Evolutionary conservation across 345 rosid genomes (phyloP).

Genomic region (Eucalyptus curtisii): DNA sequence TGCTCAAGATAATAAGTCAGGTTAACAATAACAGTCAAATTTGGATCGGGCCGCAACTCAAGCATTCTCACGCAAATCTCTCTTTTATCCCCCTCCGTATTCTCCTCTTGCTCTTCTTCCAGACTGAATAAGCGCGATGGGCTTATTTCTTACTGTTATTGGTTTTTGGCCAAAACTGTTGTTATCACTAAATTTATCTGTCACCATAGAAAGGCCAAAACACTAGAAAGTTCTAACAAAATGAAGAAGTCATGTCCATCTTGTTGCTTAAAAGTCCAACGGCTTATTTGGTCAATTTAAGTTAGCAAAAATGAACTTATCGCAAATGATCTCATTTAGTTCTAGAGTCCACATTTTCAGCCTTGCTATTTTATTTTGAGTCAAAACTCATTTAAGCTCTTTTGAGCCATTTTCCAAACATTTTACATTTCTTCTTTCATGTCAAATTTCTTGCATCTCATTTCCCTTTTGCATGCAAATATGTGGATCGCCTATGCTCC

Average conservation of each 20-base stretch:
- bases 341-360: background rate
- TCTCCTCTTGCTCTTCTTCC: too few relatives aligned
- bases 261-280: background rate
- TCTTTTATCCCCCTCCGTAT: background rate
- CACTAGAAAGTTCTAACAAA: background rate
- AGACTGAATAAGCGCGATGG: background rate
- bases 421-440: background rate
- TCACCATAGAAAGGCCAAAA: background rate
- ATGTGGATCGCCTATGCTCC: background rate
- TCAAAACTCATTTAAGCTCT: background rate
- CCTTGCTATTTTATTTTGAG: background rate
- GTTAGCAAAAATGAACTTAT: background rate
- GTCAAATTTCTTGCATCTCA: background rate
- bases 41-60: background rate
- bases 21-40: background rate
- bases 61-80: background rate
- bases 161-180: background rate
- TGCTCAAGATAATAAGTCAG: background rate
- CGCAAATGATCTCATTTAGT: background rate
- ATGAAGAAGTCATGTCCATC: background rate
- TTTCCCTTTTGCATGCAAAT: background rate
- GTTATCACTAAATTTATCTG: background rate
- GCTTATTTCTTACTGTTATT: background rate
- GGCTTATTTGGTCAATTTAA: background rate
- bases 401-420: background rate